These are phyloP conservation scores for Pichia phayaonensis DNA, from an alignment of 805 yeast genomes.

Conservation along the genomic window DNA sequence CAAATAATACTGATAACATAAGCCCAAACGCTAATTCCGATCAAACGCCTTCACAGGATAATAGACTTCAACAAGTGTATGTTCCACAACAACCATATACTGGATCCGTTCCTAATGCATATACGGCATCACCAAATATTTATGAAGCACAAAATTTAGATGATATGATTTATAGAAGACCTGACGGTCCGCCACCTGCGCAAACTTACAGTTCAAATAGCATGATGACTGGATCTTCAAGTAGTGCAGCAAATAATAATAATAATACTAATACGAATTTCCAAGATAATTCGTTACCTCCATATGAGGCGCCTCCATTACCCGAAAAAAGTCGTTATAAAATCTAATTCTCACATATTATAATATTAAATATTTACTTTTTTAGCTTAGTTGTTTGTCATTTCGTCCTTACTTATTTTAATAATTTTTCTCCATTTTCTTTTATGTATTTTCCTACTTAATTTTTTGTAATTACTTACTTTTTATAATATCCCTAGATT, in stretches of 20 bases:
- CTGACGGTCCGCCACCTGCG: neutral
- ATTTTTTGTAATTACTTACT: too few relatives aligned
- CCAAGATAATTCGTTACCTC: neutral
- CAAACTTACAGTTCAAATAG: neutral
- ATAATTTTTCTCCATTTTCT: neutral
- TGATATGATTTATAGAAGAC: constrained; percentile 1
- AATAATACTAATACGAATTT: neutral
- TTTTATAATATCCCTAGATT: too few relatives aligned
- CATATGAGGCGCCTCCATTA: constrained; percentile 3
- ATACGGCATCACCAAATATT: neutral
- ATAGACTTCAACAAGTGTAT: neutral
- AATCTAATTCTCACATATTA: neutral
- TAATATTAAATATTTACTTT: neutral
- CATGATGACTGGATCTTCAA: neutral
- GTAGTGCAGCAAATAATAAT: neutral
- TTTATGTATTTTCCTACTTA: neutral
- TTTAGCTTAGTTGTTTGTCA: neutral
- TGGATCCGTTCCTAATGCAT: constrained; percentile 13
- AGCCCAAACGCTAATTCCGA: neutral
- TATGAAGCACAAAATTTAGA: neutral
- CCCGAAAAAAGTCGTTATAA: constrained; percentile 3
- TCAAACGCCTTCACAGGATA: neutral
- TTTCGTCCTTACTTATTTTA: neutral
- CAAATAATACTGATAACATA: neutral
- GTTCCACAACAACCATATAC: neutral